Evolutionary conservation across 2,329 filamentous ascomycete species (phyloP), one percentile per base, ranked within the genome.

Genomic region (Aspergillus thermomutatus): DNA sequence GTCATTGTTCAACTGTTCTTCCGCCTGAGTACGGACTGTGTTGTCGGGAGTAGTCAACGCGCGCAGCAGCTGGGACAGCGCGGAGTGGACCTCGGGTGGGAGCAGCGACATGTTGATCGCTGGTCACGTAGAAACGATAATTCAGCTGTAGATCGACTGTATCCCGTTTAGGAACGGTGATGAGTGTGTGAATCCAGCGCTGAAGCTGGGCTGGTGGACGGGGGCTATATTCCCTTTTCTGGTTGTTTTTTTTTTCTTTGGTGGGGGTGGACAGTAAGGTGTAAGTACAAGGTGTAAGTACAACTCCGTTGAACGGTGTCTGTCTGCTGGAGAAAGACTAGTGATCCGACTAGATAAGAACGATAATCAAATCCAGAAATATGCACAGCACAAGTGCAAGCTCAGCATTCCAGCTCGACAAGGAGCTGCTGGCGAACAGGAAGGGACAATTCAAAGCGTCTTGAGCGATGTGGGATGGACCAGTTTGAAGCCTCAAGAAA

Each of bases 31-130:
- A 72, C 94, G 88, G 67, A 91, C 83, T 57, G 82, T 82, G 79
- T 99, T 99, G 79, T 99, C 93, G 66, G 91, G 79, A 49, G 91
- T 93, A 78, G 94, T 90, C 63, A 99, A 85, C 66, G 89, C 92
- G 78, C 90, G 87, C 72, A 99, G 83, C 65, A 99, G 86, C 83
- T 92, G 89, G 63, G 83, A 82, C 69, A 99, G 87, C 79, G 93
- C 91, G 66, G 86, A 83, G 75, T 94, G 90, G 70, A 94, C 84
- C 71, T 97, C 91, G 64, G 88, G 81, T 63, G 92, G 87, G 47
- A 97, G 86, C 66, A 96, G 79, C 74, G 93, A 96, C 91, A 96
- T 94, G 61, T 66, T 77, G 66, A 61, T 60, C 63, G 61, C 62
- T 66, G 61, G 43, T 41, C 26, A 49, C 21, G 34, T 43, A 45